Base-by-base conservation (phyloP, 768 basidiomycete species). In the Lactarius vividus region DNA sequence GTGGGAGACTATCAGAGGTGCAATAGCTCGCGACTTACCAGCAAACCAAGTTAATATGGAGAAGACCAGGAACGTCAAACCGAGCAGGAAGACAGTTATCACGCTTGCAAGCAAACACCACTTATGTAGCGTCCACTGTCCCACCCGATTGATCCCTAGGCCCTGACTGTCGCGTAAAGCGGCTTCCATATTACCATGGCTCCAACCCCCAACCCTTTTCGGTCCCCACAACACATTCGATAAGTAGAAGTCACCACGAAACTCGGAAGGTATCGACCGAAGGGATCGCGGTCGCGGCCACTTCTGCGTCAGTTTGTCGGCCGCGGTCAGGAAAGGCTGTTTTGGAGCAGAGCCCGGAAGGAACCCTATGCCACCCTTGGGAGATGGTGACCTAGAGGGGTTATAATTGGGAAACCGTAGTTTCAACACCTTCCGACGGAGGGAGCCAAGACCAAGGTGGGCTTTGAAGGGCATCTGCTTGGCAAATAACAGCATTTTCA, bases 111-210 rank as follows among this genome's bases (percentile, higher is more conserved):
- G 71, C 49, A 90, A 74, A 31, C 78, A 80, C 84, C 85, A 87
- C 74, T 89, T 91, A 72, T 81, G 82, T n/a, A 65, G 61, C 18
- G 84, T 85, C 89, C 89, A 89, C n/a, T 75, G 70, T 39, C 77
- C 79, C 16, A 79, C 71, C 39, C 73, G 71, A 57, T 79, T 77
- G 9, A 79, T 68, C n/a, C 78, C 80, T 53, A 79, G 71, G 2
- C 77, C 80, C 31, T 66, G 73, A 5, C 76, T 77, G 29, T 80
- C 77, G 59, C 76, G 77, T 66, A 62, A 74, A 70, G 59, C 72
- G 3, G 53, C 64, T 58, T 42, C 57, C 63, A 54, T 61, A 8
- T 54, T 58, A 35, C 9, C 20, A 59, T 66, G 46, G 28, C 46
- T 26, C 69, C 59, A 64, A 49, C 23, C 63, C 29, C 57, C 61